These are phyloP conservation scores for Xylaria hypoxylon DNA, from an alignment of 2,329 filamentous ascomycete genomes.

Conservation along the genomic window DNA sequence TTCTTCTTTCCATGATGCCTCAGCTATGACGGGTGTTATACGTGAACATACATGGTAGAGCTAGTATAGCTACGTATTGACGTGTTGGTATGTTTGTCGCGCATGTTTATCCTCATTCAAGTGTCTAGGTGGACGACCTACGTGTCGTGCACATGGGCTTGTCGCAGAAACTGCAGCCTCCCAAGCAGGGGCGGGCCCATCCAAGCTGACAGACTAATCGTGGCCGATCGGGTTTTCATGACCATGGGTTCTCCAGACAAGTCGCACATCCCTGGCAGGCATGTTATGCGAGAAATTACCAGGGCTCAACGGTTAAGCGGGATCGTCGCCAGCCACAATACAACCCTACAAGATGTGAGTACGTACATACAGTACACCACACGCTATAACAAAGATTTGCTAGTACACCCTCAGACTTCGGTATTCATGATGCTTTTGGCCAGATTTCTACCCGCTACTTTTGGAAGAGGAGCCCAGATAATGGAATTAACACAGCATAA, in stretches of 20 bases:
- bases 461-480: background rate
- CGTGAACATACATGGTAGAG: background rate
- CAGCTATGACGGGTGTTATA: background rate
- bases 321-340: constrained; percentile 43
- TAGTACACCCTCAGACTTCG: constrained; percentile 3
- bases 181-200: constrained; percentile 34
- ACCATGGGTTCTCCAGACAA: constrained; percentile 38
- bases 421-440: constrained; percentile 3
- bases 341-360: constrained; percentile 33
- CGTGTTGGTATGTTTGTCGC: constrained; percentile 20
- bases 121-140: constrained; percentile 32
- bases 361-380: constrained; percentile 21
- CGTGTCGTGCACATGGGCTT: constrained; percentile 40
- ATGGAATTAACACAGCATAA: constrained; percentile 1
- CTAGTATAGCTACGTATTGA: constrained; percentile 4
- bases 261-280: constrained; percentile 37
- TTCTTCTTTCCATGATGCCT: background rate
- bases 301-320: constrained; percentile 42
- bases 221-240: constrained; percentile 38
- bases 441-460: background rate
- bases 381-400: constrained; percentile 14
- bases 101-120: constrained; percentile 27
- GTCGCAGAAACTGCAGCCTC: constrained; percentile 40
- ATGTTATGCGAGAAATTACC: constrained; percentile 41
- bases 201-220: constrained; percentile 34